These are phyloP conservation scores for Exophiala alcalophila DNA, from an alignment of 2,329 filamentous ascomycete species.

Conservation along the genomic window DNA sequence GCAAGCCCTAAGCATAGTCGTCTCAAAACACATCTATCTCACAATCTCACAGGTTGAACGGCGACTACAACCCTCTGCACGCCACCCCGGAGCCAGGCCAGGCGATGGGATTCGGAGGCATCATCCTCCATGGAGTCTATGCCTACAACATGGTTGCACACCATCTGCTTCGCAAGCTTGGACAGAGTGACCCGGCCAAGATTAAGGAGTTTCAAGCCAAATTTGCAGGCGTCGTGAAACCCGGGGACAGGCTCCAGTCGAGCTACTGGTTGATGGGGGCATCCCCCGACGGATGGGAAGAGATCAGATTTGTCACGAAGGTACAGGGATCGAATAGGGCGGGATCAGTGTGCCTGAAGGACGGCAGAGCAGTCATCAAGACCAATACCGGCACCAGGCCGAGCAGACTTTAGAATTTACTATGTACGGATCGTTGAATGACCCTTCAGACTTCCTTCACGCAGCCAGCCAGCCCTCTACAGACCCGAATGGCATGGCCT, in stretches of 20 bases:
- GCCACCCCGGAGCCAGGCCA: conserved; percentile 44
- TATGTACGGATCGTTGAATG: no score
- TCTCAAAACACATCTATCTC: not conserved
- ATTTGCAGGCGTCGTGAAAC: conserved; percentile 49
- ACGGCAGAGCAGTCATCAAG: no score
- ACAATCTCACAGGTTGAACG: conserved; percentile 38
- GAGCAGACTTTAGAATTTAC: no score
- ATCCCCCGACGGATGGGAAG: conserved; percentile 48
- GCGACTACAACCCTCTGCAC: conserved; percentile 51
- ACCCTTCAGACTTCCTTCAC: no score
- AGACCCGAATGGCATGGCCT: no score
- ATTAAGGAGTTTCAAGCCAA: conserved; percentile 46
- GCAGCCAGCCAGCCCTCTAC: no score
- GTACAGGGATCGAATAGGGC: no score
- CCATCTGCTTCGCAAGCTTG: conserved; percentile 42
- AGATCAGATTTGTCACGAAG: conserved; percentile 59
- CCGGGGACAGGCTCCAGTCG: conserved; percentile 62
- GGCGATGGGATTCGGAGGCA: conserved; percentile 46
- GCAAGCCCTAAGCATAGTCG: not conserved
- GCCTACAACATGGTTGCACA: conserved; percentile 51
- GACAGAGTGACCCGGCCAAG: conserved; percentile 40
- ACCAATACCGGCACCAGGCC: no score
- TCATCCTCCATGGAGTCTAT: conserved; percentile 48
- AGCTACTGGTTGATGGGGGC: conserved; percentile 66
- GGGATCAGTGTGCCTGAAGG: no score